These are phyloP conservation scores for Annulohypoxylon nitens DNA, from an alignment of 495 filamentous ascomycete species.

Conservation along the genomic window DNA sequence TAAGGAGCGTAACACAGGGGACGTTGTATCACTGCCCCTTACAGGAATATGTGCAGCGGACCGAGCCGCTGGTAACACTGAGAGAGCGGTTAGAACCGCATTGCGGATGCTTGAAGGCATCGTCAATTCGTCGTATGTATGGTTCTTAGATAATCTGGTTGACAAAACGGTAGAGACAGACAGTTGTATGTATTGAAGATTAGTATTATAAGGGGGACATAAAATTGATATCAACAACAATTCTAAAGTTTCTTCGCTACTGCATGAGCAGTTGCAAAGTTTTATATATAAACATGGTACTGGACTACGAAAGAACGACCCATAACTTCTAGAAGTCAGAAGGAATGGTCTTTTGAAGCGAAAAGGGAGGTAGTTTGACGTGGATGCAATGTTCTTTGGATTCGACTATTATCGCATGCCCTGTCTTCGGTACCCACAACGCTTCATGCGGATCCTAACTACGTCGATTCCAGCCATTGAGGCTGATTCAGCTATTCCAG, in stretches of 20 bases:
- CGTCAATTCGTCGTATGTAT: constrained; percentile 3
- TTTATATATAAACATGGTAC: constrained; percentile 26
- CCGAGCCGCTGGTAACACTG: constrained; percentile 25
- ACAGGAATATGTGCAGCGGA: constrained; percentile 23
- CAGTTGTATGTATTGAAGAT: constrained; percentile 3
- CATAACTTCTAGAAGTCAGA: constrained; percentile 20
- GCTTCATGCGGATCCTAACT: constrained; percentile 8
- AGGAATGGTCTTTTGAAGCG: constrained; percentile 39
- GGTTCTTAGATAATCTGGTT: neutral
- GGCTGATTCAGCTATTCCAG: constrained; percentile 33
- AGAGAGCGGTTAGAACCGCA: constrained; percentile 31
- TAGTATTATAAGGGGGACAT: constrained; percentile 14
- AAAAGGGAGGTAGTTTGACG: neutral
- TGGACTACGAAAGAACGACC: constrained; percentile 4
- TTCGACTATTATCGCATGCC: constrained; percentile 38
- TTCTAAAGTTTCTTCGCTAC: constrained; percentile 1
- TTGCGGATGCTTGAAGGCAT: constrained; percentile 34
- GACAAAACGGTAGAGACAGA: constrained; percentile 2
- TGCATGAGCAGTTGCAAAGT: constrained; percentile 5
- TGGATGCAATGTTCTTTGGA: constrained; percentile 44
- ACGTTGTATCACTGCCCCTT: neutral
- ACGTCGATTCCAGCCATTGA: constrained; percentile 22
- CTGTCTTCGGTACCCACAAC: constrained; percentile 37
- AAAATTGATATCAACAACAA: neutral
- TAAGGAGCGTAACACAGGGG: constrained; percentile 10